A percentile compares a stretch with the other conserved stretches of the same genome.
Evolutionary conservation across 2,329 filamentous ascomycete species (phyloP).

Genomic region (Botrytis hyacinthi): DNA sequence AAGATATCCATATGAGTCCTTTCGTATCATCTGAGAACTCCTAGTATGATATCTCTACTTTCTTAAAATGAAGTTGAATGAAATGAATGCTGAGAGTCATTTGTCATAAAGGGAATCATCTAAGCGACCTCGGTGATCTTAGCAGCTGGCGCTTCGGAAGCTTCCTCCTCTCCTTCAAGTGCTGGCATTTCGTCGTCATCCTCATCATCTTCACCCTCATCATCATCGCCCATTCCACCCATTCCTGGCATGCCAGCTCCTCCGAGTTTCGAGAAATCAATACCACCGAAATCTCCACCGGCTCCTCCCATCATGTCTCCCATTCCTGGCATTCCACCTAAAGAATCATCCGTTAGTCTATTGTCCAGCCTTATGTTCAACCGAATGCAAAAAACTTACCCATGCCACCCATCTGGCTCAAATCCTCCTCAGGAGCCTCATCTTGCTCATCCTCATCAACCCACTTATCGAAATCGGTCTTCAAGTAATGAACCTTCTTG

Average conservation of each 20-base stretch:
- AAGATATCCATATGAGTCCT: constrained; percentile 6
- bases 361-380: neutral
- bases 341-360: neutral
- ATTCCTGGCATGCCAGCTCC: constrained; percentile 50
- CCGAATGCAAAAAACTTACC: constrained; percentile 36
- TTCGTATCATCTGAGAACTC: constrained; percentile 3
- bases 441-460: constrained; percentile 75
- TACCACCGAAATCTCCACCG: constrained; percentile 75
- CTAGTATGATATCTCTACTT: constrained; percentile 2
- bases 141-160: constrained; percentile 38
- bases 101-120: constrained; percentile 15
- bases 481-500: constrained; percentile 91
- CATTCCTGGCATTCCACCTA: constrained; percentile 32
- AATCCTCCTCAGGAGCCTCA: constrained; percentile 78
- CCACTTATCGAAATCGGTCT: constrained; percentile 94
- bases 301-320: constrained; percentile 41
- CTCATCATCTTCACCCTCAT: constrained; percentile 45
- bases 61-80: constrained; percentile 8
- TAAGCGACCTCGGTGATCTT: constrained; percentile 41
- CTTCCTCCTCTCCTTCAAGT: constrained; percentile 63
- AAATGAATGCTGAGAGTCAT: neutral
- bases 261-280: constrained; percentile 91
- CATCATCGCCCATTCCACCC: constrained; percentile 51
- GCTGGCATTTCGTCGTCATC: constrained; percentile 83
- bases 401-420: constrained; percentile 62